A percentile compares a stretch with the other conserved stretches of the same genome.
phyloP scores from a whole-genome alignment of 2,329 filamentous ascomycete species.

The Clonostachys sp. region DNA sequence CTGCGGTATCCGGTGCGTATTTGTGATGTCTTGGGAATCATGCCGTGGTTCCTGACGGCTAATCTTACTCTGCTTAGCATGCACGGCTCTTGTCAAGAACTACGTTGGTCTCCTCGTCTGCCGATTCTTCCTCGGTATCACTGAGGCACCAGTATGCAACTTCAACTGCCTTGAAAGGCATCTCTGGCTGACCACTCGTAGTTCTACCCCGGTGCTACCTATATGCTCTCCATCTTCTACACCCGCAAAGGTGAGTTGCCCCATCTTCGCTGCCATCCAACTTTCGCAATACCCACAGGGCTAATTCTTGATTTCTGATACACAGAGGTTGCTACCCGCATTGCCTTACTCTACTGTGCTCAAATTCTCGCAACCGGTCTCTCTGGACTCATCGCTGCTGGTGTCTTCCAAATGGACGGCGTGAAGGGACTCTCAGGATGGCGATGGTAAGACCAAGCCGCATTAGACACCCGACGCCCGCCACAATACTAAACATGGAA shows the following conservation, averaged over 20 bases:
- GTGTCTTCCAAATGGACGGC: slow-evolving; percentile 45
- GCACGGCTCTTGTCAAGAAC: slow-evolving; percentile 26
- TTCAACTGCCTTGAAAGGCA: background rate
- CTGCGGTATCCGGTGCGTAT: slow-evolving; percentile 21
- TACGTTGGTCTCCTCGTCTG: slow-evolving; percentile 25
- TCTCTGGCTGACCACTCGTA: slow-evolving; percentile 4
- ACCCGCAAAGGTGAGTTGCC: slow-evolving; percentile 17
- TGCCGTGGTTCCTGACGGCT: background rate
- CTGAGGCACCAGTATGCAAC: slow-evolving; percentile 25
- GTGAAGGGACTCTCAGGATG: slow-evolving; percentile 52
- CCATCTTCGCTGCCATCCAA: fast-evolving
- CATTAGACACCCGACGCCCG: background rate
- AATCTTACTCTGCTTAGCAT: slow-evolving; percentile 7
- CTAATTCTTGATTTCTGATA: slow-evolving; percentile 49
- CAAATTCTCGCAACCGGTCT: slow-evolving; percentile 65
- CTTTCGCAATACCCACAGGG: background rate
- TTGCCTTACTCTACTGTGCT: slow-evolving; percentile 54
- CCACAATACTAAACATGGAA: background rate
- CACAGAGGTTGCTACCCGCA: slow-evolving; percentile 57
- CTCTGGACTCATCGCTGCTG: slow-evolving; percentile 55
- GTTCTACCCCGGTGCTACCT: slow-evolving; percentile 32
- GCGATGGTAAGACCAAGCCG: slow-evolving; percentile 39
- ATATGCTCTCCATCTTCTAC: slow-evolving; percentile 25
- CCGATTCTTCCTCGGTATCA: slow-evolving; percentile 31
- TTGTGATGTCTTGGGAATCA: background rate